Conservation (phyloP, 805 yeast genomes). For the Tetrapisispora arboricola region DNA sequence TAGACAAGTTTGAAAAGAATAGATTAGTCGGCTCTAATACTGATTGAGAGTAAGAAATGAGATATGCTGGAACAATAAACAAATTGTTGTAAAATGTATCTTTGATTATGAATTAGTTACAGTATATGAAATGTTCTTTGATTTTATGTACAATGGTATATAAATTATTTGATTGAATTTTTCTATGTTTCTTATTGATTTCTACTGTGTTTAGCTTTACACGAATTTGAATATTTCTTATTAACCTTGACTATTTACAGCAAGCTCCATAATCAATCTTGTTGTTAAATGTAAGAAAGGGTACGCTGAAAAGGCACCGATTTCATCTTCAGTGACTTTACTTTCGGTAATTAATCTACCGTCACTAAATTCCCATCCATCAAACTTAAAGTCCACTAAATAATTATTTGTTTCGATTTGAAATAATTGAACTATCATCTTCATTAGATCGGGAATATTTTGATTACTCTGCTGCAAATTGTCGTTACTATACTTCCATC, state of each 20-base stretch:
- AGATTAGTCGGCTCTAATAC: too few species aligned
- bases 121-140: too few species aligned
- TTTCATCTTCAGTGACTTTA: constrained; percentile 46
- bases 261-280: constrained; percentile 87
- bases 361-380: constrained; percentile 76
- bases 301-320: constrained; percentile 87
- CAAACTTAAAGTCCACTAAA: constrained; percentile 92
- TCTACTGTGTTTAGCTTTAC: too few species aligned
- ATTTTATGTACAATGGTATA: too few species aligned
- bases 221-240: too few species aligned
- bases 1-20: too few species aligned
- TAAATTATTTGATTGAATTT: too few species aligned
- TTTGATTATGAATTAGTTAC: too few species aligned
- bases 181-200: background rate
- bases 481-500: constrained; percentile 67
- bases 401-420: constrained; percentile 94
- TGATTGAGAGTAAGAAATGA: too few species aligned
- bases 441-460: constrained; percentile 68
- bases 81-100: too few species aligned
- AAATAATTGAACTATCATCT: constrained; percentile 93
- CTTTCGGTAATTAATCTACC: constrained; percentile 25
- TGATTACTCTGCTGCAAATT: constrained; percentile 18
- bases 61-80: too few species aligned
- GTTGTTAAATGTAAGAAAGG: constrained; percentile 93
- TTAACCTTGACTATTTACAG: constrained; percentile 71